Percentiles rank a stretch among this genome's conserved stretches.
These are phyloP conservation scores for Millerozyma acaciae DNA, from an alignment of 805 yeast genomes.

Conservation along the genomic window DNA sequence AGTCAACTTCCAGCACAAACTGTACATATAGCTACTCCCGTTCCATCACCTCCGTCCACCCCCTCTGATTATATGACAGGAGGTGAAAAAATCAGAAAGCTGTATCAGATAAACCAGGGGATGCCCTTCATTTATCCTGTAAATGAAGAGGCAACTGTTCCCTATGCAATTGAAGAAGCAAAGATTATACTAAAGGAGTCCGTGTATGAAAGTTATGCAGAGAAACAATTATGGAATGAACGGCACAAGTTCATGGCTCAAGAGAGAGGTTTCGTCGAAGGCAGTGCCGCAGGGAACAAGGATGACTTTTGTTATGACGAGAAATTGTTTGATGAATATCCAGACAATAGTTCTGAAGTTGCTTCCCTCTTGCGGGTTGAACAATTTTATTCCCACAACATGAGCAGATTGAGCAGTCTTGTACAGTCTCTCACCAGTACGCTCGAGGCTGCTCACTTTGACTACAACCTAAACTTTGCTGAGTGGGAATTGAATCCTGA, in stretches of 20 bases:
- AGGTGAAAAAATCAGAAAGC: slow-evolving; percentile 47
- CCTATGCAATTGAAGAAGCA: slow-evolving; percentile 78
- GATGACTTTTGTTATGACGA: slow-evolving; percentile 18
- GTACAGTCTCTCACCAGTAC: slow-evolving; percentile 61
- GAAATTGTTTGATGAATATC: slow-evolving; percentile 21
- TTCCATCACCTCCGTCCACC: slow-evolving; percentile 69
- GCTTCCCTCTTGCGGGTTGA: slow-evolving; percentile 55
- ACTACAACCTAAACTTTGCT: slow-evolving; percentile 30
- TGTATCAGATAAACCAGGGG: slow-evolving; percentile 62
- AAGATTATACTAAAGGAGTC: slow-evolving; percentile 59
- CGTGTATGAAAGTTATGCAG: slow-evolving; percentile 62
- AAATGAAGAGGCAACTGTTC: slow-evolving; percentile 43
- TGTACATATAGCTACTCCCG: slow-evolving; percentile 80
- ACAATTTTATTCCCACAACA: slow-evolving; percentile 46
- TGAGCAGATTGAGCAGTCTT: slow-evolving; percentile 60
- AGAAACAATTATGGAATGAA: slow-evolving; percentile 68
- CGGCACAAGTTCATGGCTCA: slow-evolving; percentile 66
- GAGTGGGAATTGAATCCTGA: slow-evolving; percentile 34
- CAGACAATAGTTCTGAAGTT: slow-evolving; percentile 33
- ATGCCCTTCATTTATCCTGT: slow-evolving; percentile 66
- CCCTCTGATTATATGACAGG: slow-evolving; percentile 45
- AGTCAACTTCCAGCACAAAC: slow-evolving; percentile 49
- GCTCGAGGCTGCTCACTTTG: slow-evolving; percentile 48
- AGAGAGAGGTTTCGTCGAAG: slow-evolving; percentile 59
- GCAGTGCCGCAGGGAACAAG: no score